Base-by-base conservation (phyloP, 192 early-diverging fungal species). In the Linnemannia exigua region DNA sequence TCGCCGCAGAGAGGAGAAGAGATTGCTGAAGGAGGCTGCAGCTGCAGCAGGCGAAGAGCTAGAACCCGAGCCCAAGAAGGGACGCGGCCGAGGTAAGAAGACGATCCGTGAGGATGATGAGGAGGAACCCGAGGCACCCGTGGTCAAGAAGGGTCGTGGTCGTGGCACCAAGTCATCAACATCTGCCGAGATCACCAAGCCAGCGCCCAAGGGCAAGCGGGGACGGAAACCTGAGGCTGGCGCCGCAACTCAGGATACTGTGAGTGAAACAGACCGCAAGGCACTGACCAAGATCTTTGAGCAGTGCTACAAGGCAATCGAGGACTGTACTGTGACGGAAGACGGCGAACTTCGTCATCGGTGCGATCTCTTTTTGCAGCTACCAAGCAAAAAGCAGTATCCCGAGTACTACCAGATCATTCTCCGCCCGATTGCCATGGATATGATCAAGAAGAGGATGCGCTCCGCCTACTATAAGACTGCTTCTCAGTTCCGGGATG, bases 331-430 rank as follows among this genome's bases (percentile, higher is more conserved):
- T 25, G 89, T 81, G 5, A 90, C 90, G 38, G 90, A 91, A 58
- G 90, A 87, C 66, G 87, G 79, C 22, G 79, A 88, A 48, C 51
- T 84, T 35, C 94, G 95, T 54, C 91, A 88, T 50, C 91, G 95
- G 31, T 88, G 91, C 74, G 96, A 95, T 74, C 88, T 98, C 37
- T 99, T 98, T 88, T 80, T 94, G 79, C 89, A 91, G 63, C 85
- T 99, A 35, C 95, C 95, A 19, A 91, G 89, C 79, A 90, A 92
- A 68, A 88, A 87, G 58, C 89, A 92, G 50, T 99, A 98, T 79
- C 95, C 97, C 0, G 94, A 95, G 83, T 99, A 99, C 86, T 99
- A 98, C 82, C 89, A 92, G 76, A 90, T 97, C 69, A 99, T 99
- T 80, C 82, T 88, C n/a, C 85, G 94, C 36, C 98, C 97, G 8